Evolutionary conservation across 768 basidiomycete genomes (phyloP), one percentile per base, ranked within the genome.

Genomic region (Calocera viscosa): DNA sequence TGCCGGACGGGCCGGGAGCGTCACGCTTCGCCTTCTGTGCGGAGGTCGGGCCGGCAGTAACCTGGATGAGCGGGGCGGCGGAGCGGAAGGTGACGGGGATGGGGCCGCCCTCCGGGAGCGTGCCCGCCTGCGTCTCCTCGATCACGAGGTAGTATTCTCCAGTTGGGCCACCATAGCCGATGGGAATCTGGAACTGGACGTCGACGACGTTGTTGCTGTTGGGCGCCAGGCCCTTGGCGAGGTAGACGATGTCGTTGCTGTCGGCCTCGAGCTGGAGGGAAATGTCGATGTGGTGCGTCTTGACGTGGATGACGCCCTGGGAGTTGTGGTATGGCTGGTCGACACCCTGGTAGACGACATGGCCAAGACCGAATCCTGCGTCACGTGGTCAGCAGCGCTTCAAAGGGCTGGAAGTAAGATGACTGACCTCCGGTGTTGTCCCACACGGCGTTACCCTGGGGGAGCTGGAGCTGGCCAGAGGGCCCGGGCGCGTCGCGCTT

Each of bases 261-360:
- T 60, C 53, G 26, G 53, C 53, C 16, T 12, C 24, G 53, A 60
- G 53, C 53, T 60, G 53, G 26, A 60, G 53, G 53, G 53, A 60
- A 26, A 60, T 12, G 53, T 60, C 53, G 53, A 60, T 60, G 22
- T 60, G 53, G 26, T 60, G 53, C 53, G 53, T 60, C 53, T 60
- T 60, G 24, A 60, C 53, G 53, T 60, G 53, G 14, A 22, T 60
- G 10, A 60, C 53, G 14, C 53, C 53, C 30, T 60, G 53, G 19
- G 53, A 60, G 30, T 60, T 60, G 26, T 26, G 24, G 53, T 60
- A 60, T 2, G 24, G 26, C 30, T 60, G 53, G 53, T 60, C 53
- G 53, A 60, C 53, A 60, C 53, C 53, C 22, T 60, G 53, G 26
- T 60, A 60, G 53, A 60, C 53, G 53, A 60, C 30, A 26, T 60